phyloP scores from a whole-genome alignment of 2,329 filamentous ascomycete species.

The Diplodia mutila region DNA sequence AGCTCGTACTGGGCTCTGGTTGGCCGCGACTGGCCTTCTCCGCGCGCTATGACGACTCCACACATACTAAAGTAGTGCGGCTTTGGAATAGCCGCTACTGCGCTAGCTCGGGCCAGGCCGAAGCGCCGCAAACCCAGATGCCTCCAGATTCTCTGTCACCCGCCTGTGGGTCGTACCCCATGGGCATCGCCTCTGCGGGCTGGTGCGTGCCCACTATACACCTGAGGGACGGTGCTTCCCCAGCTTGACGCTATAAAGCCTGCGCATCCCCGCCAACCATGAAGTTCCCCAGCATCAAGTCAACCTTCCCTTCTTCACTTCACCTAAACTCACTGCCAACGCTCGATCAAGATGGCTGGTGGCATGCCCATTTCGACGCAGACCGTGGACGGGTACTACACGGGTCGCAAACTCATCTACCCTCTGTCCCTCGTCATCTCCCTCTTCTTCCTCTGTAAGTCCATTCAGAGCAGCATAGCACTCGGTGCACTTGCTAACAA shows the following conservation, averaged over 20 bases:
- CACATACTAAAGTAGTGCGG: constrained; percentile 14
- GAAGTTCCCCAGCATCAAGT: constrained; percentile 1
- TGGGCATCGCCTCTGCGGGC: constrained; percentile 7
- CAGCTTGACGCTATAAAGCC: not conserved
- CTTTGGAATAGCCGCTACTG: not conserved
- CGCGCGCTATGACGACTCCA: constrained; percentile 14
- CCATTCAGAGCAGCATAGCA: no score
- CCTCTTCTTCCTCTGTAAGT: constrained; percentile 13
- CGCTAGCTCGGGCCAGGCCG: constrained; percentile 1
- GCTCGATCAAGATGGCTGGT: constrained; percentile 21
- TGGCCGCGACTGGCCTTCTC: not conserved
- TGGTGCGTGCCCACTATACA: constrained; percentile 6
- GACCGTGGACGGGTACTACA: constrained; percentile 17
- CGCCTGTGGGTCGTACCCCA: constrained; percentile 13
- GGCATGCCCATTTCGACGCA: constrained; percentile 9
- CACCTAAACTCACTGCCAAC: not conserved
- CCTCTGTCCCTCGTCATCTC: constrained; percentile 24
- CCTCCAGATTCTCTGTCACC: constrained; percentile 1
- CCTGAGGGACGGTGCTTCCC: not conserved
- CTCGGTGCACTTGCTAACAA: not conserved
- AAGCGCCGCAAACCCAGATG: constrained; percentile 1
- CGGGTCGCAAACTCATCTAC: constrained; percentile 25
- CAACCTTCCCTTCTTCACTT: not conserved
- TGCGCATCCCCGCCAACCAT: not conserved
- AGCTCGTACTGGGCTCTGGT: constrained; percentile 17